Evolutionary conservation across 805 yeast species (phyloP).

Genomic region (Schwanniomyces yamadae): DNA sequence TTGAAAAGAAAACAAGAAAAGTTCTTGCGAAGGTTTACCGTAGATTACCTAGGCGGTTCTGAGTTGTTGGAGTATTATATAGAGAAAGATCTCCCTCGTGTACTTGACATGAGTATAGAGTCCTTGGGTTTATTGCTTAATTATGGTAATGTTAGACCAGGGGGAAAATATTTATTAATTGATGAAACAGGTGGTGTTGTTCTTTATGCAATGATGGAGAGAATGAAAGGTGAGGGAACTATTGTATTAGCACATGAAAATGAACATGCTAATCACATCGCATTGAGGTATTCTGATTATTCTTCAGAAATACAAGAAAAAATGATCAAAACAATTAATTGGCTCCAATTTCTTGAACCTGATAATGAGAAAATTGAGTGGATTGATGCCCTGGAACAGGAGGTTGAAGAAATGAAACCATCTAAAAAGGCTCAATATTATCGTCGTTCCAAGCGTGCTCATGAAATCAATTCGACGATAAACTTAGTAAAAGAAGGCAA

Average conservation of each 20-base stretch:
- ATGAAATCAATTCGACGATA: constrained; percentile 48
- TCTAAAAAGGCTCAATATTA: constrained; percentile 64
- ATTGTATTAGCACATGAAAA: constrained; percentile 83
- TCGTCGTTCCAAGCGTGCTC: constrained; percentile 60
- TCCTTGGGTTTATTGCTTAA: constrained; percentile 74
- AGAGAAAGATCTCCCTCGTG: constrained; percentile 71
- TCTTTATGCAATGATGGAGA: constrained; percentile 79
- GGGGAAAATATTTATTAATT: constrained; percentile 81
- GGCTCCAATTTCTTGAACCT: constrained; percentile 83
- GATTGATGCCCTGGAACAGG: constrained; percentile 49
- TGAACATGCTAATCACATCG: constrained; percentile 83
- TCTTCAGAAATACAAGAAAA: constrained; percentile 49
- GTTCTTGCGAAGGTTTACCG: constrained; percentile 80
- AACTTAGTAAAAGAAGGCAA: constrained; percentile 49
- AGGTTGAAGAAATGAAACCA: constrained; percentile 54
- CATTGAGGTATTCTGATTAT: constrained; percentile 65
- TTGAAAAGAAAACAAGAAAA: constrained; percentile 88
- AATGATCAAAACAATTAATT: constrained; percentile 67
- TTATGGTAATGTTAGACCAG: constrained; percentile 80
- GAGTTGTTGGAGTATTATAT: constrained; percentile 69
- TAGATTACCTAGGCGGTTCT: constrained; percentile 71
- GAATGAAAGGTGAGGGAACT: constrained; percentile 77
- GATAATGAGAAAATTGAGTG: constrained; percentile 52
- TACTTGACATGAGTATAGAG: constrained; percentile 83
- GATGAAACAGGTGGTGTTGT: constrained; percentile 97